Evolutionary conservation across 1,284 basidiomycete species (phyloP), one percentile per base, ranked within the genome.

Genomic region (Naganishia cerealis): DNA sequence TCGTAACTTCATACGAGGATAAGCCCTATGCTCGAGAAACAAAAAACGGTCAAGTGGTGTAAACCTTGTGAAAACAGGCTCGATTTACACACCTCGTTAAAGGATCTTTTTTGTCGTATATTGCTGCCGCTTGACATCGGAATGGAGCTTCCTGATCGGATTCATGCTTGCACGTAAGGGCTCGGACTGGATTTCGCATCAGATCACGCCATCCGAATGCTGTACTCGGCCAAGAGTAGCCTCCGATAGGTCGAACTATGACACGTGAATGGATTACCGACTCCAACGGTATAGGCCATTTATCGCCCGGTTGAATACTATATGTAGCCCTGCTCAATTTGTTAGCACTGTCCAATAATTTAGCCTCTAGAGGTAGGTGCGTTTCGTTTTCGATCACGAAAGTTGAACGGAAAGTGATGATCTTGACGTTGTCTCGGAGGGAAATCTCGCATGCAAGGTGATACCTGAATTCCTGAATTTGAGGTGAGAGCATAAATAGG

Each of bases 301-400:
- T 88, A 70, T 90, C 86, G n/a, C 94, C 94, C 0, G 97, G 90
- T 38, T 86, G 84, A 70, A 99, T 91, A 78, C 91, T 95, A 79
- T 94, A 89, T 15, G 94, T 81, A 0, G 89, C 87, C 67, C 89
- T 87, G 2, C 88, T 86, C 33, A 92, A 88, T 73, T 91, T 90
- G 15, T 93, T 93, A 68, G 86, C 84, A 42, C 90, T 87, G 74
- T 97, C 93, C 4, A 98, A 87, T 33, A 99, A 82, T 67, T 92
- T 92, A 75, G 99, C 82, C 81, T 99, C 96, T 73, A 98, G 82
- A 1, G 96, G 94, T 73, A 99, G 91, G 67, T 95, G 84, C 0
- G 95, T 96, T 70, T 88, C 82, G 79, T 99, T 99, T 79, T 94
- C 90, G 63, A 99, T 85, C 75, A 91, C 88, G 79, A 96, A 94